Conservation (phyloP, 2,329 filamentous ascomycete species). For the Trichophaea hybrida region DNA sequence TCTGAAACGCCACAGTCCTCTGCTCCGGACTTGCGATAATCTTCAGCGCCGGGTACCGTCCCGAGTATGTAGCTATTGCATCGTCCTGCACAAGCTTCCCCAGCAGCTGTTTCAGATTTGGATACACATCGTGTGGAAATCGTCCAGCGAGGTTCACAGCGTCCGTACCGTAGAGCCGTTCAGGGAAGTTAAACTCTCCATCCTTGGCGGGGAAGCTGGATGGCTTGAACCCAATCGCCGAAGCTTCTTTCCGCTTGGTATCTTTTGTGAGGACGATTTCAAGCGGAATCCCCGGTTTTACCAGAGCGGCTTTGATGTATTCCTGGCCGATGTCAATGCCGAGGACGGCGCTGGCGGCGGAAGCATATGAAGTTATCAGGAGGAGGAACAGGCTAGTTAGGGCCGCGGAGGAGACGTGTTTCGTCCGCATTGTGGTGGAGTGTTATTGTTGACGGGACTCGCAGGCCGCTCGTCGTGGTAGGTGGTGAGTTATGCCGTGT, state of each 20-base stretch:
- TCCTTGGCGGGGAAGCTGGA: slow-evolving; percentile 48
- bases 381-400: slow-evolving; percentile 39
- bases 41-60: slow-evolving; percentile 64
- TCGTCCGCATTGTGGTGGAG: slow-evolving; percentile 21
- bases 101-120: slow-evolving; percentile 82
- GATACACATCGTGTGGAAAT: slow-evolving; percentile 86
- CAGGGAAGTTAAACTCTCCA: slow-evolving; percentile 52
- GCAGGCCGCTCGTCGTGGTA: not conserved
- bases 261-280: slow-evolving; percentile 97
- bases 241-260: slow-evolving; percentile 86
- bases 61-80: slow-evolving; percentile 52
- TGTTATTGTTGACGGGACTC: not conserved
- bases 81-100: slow-evolving; percentile 50
- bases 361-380: slow-evolving; percentile 42
- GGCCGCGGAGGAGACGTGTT: slow-evolving; percentile 21
- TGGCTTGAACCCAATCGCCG: slow-evolving; percentile 87
- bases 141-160: slow-evolving; percentile 73
- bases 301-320: slow-evolving; percentile 89
- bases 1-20: slow-evolving; percentile 69
- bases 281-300: slow-evolving; percentile 92
- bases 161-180: slow-evolving; percentile 83
- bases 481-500: not conserved
- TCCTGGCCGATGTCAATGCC: slow-evolving; percentile 91
- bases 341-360: slow-evolving; percentile 61
- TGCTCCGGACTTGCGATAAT: slow-evolving; percentile 39